Evolutionary conservation across 805 yeast species (phyloP), one percentile per base, ranked within the genome.

Genomic region (Myxozyma geophila): DNA sequence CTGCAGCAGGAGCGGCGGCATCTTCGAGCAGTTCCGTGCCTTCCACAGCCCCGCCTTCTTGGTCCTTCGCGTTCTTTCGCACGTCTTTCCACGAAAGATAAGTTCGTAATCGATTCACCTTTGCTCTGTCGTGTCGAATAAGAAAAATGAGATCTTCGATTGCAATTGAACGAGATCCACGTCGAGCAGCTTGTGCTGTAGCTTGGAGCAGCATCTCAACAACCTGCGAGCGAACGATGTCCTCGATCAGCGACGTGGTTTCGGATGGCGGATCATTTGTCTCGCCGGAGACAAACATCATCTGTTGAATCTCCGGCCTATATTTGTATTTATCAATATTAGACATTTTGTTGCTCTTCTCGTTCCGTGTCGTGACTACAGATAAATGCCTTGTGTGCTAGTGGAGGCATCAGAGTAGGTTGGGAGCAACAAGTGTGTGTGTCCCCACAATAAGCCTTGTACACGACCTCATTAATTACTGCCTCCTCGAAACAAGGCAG

Each of bases 281-380:
- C 74, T 95, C 98, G 1, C 99, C 99, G 60, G 88, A 83, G 60
- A 95, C 99, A 80, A 95, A 95, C 99, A 95, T 95, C 99, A 95
- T 95, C 79, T 78, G 95, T 76, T 95, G 99, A 72, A 95, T 95
- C 78, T 95, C 99, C 44, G 89, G 84, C 62, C 96, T 81, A 76
- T 93, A 95, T 73, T 49, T 47, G 57, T 63, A 66, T 54, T 66
- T 66, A 36, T 66, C 69, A 28, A 36, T n/a, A 51, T 39, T 41
- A 37, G 57, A 21, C 57, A 53, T 53, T 21, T 15, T 41, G 44
- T 10, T 15, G 48, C 3, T 10, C 8, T 7, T 15, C 3, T 15
- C 36, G 19, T 9, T 15, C 15, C 50, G 50, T 46, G 10, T 43
- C 2, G 28, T 28, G 28, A 28, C 28, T 28, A 28, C 28, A 5